Base-by-base conservation (phyloP, 2,329 filamentous ascomycete species). In the Eutypa lata region DNA sequence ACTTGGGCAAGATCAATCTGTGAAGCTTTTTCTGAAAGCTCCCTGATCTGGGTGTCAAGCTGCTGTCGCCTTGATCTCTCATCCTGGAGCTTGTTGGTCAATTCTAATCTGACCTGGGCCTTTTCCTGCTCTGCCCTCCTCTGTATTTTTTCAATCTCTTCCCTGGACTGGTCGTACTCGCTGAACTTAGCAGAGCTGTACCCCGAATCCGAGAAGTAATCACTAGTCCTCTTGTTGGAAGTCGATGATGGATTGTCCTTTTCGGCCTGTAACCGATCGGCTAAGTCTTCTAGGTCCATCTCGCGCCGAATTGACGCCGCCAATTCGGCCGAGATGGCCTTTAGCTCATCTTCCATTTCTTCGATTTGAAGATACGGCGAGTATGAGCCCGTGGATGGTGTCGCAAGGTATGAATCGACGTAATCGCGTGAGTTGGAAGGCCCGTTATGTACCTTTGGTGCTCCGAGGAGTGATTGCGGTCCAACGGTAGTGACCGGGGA, bases 161-260 rank as follows among this genome's bases (percentile, higher is more conserved):
- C 83, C 48, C 78, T 80, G 31, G 76, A 78, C 43, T 82, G 76
- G 54, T 87, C 84, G 54, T 76, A 76, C 46, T 90, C 87, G 56
- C 88, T 86, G 65, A 87, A 88, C 64, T 91, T 89, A 50, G 90
- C 81, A 1, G 91, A 93, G 69, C 91, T 93, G 53, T 90, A 88
- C 31, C 94, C 94, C 6, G 92, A 96, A 70, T 99, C 94, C 2
- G 94, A 99, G 69, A 94, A 99, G 74, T 99, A 97, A 73, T 99
- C 94, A 73, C 94, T 97, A 10, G 90, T 95, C 55, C 93, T 83
- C 68, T 89, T 88, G 57, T 65, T 69, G 57, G 82, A 86, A 26
- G 80, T 63, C 61, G 76, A 67, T 70, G 78, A 73, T 65, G 79
- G 66, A 71, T 84, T 79, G 70, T 78, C 80, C 57, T 80, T 79